Evolutionary conservation across 2,329 filamentous ascomycete genomes (phyloP).

Genomic region (Fonsecaea pugnacius): DNA sequence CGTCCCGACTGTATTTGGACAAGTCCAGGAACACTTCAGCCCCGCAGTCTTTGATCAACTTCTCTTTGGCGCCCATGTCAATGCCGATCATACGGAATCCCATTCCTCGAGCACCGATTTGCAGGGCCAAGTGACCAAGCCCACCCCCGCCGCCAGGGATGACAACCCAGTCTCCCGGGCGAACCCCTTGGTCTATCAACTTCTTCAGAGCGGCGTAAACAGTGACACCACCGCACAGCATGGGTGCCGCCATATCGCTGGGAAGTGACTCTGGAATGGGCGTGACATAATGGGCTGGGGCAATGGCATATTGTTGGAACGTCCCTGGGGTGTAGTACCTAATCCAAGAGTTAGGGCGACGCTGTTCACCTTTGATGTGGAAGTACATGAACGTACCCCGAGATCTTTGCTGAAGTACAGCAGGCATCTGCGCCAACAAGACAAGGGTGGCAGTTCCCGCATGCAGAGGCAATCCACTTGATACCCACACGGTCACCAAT

Average conservation of each 20-base stretch:
- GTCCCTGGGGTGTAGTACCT: slow-evolving; percentile 71
- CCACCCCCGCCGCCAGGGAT: slow-evolving; percentile 66
- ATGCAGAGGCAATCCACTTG: slow-evolving; percentile 68
- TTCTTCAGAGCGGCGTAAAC: slow-evolving; percentile 67
- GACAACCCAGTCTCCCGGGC: slow-evolving; percentile 64
- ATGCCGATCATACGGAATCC: slow-evolving; percentile 68
- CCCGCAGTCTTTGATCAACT: slow-evolving; percentile 62
- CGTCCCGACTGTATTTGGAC: slow-evolving; percentile 54
- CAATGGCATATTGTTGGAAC: slow-evolving; percentile 72
- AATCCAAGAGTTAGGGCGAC: not conserved
- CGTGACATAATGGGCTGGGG: slow-evolving; percentile 70
- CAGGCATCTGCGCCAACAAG: slow-evolving; percentile 59
- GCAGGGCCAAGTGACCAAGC: slow-evolving; percentile 67
- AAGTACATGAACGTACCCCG: slow-evolving; percentile 43
- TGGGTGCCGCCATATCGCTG: slow-evolving; percentile 66
- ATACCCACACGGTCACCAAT: slow-evolving; percentile 72
- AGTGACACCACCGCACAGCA: slow-evolving; percentile 63
- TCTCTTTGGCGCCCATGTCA: slow-evolving; percentile 65
- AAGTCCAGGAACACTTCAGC: slow-evolving; percentile 70
- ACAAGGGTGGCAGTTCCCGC: slow-evolving; percentile 60
- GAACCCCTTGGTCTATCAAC: slow-evolving; percentile 54
- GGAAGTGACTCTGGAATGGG: slow-evolving; percentile 67
- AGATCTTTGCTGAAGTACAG: slow-evolving; percentile 62
- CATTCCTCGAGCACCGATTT: slow-evolving; percentile 65
- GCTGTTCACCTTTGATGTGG: not conserved